phyloP scores from a whole-genome alignment of 805 yeast species.

The Candida easanensis region DNA sequence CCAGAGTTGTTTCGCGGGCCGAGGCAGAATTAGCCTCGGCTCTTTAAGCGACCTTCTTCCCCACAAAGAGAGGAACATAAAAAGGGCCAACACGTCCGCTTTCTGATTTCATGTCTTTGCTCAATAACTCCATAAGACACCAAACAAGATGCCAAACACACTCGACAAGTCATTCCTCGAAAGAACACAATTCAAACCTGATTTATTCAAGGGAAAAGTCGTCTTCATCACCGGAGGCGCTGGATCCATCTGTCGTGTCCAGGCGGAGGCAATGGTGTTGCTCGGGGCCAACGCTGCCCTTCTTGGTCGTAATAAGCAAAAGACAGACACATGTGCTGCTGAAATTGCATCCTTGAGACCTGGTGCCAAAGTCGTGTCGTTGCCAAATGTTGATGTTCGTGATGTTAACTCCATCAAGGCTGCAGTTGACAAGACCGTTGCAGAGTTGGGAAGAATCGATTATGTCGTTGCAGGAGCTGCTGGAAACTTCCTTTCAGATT shows the following conservation, averaged over 20 bases:
- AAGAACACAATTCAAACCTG: slow-evolving; percentile 47
- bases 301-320: slow-evolving; percentile 70
- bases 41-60: no score
- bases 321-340: slow-evolving; percentile 63
- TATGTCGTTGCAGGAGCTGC: slow-evolving; percentile 95
- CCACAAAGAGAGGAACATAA: no score
- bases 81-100: not conserved
- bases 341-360: slow-evolving; percentile 58
- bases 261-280: slow-evolving; percentile 76
- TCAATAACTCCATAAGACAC: not conserved
- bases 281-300: slow-evolving; percentile 88
- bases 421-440: slow-evolving; percentile 68
- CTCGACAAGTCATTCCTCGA: slow-evolving; percentile 29
- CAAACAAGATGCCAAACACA: slow-evolving; percentile 9
- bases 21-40: no score
- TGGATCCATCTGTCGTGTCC: slow-evolving; percentile 92
- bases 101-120: not conserved
- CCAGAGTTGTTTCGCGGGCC: no score
- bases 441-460: slow-evolving; percentile 74
- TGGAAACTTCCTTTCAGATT: slow-evolving; percentile 84
- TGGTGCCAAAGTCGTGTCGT: slow-evolving; percentile 66
- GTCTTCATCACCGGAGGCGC: slow-evolving; percentile 95
- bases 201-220: slow-evolving; percentile 77
- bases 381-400: slow-evolving; percentile 78
- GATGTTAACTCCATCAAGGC: slow-evolving; percentile 51